Conservation (phyloP, 305 asterid species). For the Lippia alba region DNA sequence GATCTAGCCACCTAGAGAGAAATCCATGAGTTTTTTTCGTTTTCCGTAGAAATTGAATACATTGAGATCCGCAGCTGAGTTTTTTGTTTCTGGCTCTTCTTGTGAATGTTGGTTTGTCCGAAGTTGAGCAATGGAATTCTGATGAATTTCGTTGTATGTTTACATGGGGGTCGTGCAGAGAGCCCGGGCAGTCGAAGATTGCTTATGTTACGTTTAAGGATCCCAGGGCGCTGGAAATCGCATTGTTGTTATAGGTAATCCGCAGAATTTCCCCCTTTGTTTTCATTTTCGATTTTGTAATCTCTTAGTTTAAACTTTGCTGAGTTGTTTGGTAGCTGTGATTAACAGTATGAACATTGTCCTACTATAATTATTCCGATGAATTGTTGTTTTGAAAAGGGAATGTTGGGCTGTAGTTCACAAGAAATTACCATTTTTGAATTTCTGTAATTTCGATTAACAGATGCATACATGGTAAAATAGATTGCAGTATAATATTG, state of each 20-base stretch:
- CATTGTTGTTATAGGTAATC: conserved; percentile 80
- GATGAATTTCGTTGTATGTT: conserved; percentile 14
- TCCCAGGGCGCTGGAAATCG: conserved; percentile 91
- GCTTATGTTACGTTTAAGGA: conserved; percentile 91
- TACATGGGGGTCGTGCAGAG: conserved; percentile 57
- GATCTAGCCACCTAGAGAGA: conserved; percentile 96
- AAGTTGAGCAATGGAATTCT: neutral
- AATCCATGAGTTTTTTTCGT: conserved; percentile 93
- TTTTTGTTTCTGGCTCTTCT: conserved; percentile 8
- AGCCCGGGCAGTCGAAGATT: conserved; percentile 60
- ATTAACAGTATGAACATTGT: conserved; percentile 5
- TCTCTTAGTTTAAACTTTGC: conserved; percentile 3
- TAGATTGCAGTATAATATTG: neutral
- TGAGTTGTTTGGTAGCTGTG: conserved; percentile 31
- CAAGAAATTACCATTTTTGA: neutral
- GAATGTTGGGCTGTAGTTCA: conserved; percentile 19
- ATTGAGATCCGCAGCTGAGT: conserved; percentile 76
- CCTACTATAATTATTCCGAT: neutral
- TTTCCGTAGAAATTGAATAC: conserved; percentile 91
- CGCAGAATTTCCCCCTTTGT: conserved; percentile 9
- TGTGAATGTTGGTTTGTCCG: neutral
- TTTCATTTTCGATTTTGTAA: neutral
- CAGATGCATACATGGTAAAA: neutral
- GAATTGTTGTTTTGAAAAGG: conserved; percentile 18
- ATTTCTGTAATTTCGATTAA: neutral